Percentiles rank a stretch among this genome's conserved stretches.
Evolutionary conservation across 208 protist genomes (phyloP).

Genomic region (Herpetomonas samuelpessoai): DNA sequence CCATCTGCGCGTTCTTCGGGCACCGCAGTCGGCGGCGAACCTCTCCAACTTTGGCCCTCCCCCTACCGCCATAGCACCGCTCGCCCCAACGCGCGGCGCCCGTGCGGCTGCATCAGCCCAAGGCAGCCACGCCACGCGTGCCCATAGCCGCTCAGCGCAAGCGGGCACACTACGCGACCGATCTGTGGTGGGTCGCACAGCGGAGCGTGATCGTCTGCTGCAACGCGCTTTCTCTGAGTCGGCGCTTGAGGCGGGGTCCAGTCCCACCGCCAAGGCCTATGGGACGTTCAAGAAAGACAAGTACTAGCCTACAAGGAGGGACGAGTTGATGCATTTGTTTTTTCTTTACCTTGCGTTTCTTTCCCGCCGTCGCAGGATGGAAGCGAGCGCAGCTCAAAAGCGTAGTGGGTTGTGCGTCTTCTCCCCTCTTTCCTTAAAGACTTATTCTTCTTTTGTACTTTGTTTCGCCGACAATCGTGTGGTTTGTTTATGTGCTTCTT

Average conservation of each 20-base stretch:
- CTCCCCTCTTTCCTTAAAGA: conserved; percentile 1
- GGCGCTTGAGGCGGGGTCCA: neutral
- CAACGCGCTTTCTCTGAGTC: neutral
- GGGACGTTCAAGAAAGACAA: conserved; percentile 17
- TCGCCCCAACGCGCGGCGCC: too few species aligned
- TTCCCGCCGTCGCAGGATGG: conserved; percentile 4
- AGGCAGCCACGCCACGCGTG: neutral
- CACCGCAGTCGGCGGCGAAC: neutral
- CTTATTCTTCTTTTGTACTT: conserved; percentile 9
- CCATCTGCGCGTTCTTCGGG: conserved; percentile 19
- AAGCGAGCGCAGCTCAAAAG: too few species aligned
- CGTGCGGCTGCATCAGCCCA: neutral
- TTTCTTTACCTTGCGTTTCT: conserved; percentile 6
- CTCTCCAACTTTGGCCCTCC: too few species aligned
- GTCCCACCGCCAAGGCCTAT: conserved; percentile 10
- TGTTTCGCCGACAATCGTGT: neutral
- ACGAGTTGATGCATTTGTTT: conserved; percentile 5
- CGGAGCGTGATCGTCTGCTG: conserved; percentile 4
- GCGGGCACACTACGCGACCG: neutral
- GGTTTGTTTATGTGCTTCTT: conserved; percentile 5
- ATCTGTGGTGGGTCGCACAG: neutral
- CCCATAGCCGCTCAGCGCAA: neutral
- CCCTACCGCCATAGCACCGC: too few species aligned
- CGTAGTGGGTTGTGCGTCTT: conserved; percentile 3
- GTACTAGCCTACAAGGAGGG: neutral